Evolutionary conservation across 73 alveolate species (phyloP).

Genomic region (Paramecium octaurelia): DNA sequence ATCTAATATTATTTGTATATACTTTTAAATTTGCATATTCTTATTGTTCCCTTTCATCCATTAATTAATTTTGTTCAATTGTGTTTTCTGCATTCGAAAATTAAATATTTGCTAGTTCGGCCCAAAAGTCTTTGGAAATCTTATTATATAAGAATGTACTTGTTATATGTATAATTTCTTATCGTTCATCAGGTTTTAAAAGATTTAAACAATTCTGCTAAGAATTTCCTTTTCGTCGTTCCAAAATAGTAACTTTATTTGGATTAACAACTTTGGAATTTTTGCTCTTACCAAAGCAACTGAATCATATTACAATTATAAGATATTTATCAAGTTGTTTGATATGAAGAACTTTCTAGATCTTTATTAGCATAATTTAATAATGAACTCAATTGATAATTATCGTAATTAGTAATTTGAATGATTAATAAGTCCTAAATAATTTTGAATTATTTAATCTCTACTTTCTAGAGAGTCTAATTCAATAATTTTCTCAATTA

Average conservation of each 20-base stretch:
- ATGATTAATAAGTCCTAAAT: neutral
- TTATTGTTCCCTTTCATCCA: neutral
- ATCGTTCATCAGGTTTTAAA: neutral
- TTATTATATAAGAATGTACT: neutral
- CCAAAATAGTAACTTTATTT: slow-evolving; percentile 16
- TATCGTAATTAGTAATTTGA: neutral
- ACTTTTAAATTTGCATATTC: neutral
- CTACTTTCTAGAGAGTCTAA: neutral
- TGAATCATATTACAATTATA: neutral
- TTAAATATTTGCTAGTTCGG: neutral
- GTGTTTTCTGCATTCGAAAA: neutral
- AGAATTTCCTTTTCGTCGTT: slow-evolving; percentile 17
- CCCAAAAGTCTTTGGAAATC: slow-evolving; percentile 1
- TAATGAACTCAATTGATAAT: neutral
- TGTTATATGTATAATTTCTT: neutral
- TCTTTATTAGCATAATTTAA: neutral
- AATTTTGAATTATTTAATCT: neutral
- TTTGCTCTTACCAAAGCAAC: slow-evolving; percentile 4
- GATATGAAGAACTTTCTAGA: slow-evolving; percentile 9
- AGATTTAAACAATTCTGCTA: neutral
- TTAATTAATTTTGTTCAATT: neutral
- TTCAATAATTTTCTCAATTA: neutral
- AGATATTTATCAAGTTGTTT: neutral
- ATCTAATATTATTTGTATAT: neutral
- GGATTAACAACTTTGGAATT: neutral